These are phyloP conservation scores for Alternaria angustiovoidea DNA, from an alignment of 2,329 filamentous ascomycete species.

Conservation along the genomic window DNA sequence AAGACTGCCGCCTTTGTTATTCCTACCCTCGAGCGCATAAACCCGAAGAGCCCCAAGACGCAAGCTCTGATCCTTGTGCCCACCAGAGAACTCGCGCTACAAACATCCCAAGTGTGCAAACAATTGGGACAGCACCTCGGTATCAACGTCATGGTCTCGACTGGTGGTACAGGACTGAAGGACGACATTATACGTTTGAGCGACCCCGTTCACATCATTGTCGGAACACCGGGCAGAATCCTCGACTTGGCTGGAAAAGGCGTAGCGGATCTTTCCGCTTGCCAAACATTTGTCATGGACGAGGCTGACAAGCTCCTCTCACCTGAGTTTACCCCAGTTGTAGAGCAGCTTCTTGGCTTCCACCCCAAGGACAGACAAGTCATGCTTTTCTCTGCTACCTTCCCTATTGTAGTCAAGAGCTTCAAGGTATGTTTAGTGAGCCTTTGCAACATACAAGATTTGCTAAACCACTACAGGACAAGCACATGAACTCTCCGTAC, in stretches of 20 bases:
- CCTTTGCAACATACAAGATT: background rate
- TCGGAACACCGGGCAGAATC: constrained; percentile 95
- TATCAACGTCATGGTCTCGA: constrained; percentile 99
- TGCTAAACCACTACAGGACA: constrained; percentile 66
- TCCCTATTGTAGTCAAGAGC: constrained; percentile 94
- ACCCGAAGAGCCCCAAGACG: constrained; percentile 94
- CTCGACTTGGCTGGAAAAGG: constrained; percentile 95
- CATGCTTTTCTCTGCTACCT: constrained; percentile 99
- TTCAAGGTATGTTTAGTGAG: constrained; percentile 68
- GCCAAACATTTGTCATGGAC: constrained; percentile 99
- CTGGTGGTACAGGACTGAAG: constrained; percentile 90
- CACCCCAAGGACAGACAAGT: constrained; percentile 98
- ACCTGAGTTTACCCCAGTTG: constrained; percentile 94
- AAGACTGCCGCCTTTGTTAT: constrained; percentile 99
- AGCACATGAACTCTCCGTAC: constrained; percentile 95
- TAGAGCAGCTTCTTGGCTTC: constrained; percentile 93
- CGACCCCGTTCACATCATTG: constrained; percentile 95
- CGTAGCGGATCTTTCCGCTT: constrained; percentile 94
- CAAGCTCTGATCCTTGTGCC: constrained; percentile 96
- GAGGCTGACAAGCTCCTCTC: constrained; percentile 98
- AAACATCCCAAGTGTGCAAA: constrained; percentile 99
- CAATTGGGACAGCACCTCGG: constrained; percentile 96
- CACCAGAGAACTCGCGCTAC: constrained; percentile 94
- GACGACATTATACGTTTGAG: constrained; percentile 96
- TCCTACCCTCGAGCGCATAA: constrained; percentile 92